Percentiles rank a stretch among this genome's conserved stretches.
Conservation (phyloP, 441 rosid species). For the Eutrema salsugineum region DNA sequence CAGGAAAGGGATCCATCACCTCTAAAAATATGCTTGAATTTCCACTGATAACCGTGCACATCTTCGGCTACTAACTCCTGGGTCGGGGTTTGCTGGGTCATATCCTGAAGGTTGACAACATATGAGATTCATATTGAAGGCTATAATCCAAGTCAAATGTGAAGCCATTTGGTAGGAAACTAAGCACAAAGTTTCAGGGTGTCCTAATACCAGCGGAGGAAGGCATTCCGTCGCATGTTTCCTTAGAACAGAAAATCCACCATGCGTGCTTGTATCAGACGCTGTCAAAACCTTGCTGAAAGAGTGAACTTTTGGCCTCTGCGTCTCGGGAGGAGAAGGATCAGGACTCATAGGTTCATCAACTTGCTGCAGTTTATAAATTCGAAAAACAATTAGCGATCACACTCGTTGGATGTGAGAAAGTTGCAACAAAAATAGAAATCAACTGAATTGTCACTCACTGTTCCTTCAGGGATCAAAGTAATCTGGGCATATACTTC, state of each 20-base stretch:
- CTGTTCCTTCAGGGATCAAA: slow-evolving; percentile 49
- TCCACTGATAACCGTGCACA: slow-evolving; percentile 67
- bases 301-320: slow-evolving; percentile 43
- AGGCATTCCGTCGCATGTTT: slow-evolving; percentile 71
- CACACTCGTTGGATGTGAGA: background rate
- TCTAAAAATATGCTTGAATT: slow-evolving; percentile 70
- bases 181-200: background rate
- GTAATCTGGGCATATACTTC: slow-evolving; percentile 76
- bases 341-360: slow-evolving; percentile 45
- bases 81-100: slow-evolving; percentile 61
- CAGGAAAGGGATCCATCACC: slow-evolving; percentile 34
- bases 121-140: slow-evolving; percentile 15
- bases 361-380: slow-evolving; percentile 30
- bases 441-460: slow-evolving; percentile 27
- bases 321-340: slow-evolving; percentile 35
- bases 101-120: slow-evolving; percentile 41
- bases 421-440: background rate
- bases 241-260: slow-evolving; percentile 68
- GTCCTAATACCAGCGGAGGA: slow-evolving; percentile 54
- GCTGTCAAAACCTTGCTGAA: slow-evolving; percentile 73
- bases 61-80: slow-evolving; percentile 64
- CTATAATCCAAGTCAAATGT: background rate
- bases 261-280: slow-evolving; percentile 77
- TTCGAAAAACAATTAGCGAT: background rate
- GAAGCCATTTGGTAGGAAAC: background rate